A percentile compares a stretch with the other conserved stretches of the same genome.
Conservation (phyloP, 1,284 basidiomycete genomes). For the Albatrellus sp. region DNA sequence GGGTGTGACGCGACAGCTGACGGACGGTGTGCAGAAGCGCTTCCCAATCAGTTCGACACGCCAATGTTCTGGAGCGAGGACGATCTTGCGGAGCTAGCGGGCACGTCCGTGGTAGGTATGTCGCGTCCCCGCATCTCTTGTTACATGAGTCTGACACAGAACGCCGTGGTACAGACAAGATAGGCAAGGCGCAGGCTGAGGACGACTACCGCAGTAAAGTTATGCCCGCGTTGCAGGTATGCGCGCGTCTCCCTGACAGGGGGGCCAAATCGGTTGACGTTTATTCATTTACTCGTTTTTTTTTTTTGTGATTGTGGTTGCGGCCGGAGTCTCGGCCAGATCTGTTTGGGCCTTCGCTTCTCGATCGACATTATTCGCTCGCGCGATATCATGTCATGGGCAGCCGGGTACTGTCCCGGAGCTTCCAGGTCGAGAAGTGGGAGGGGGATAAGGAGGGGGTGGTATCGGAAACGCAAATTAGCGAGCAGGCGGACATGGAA, state of each 20-base stretch:
- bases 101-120: constrained; percentile 79
- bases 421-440: constrained; percentile 69
- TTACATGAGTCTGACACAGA: constrained; percentile 6
- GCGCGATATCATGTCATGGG: constrained; percentile 85
- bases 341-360: constrained; percentile 46
- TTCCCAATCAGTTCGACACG: constrained; percentile 74
- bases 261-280: constrained; percentile 2
- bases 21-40: constrained; percentile 26
- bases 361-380: constrained; percentile 51
- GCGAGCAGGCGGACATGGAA: constrained; percentile 30
- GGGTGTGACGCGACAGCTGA: background rate
- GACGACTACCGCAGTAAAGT: constrained; percentile 58
- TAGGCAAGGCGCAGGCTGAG: constrained; percentile 81
- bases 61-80: constrained; percentile 89
- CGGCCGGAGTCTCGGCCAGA: constrained; percentile 51
- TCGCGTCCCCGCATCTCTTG: constrained; percentile 14
- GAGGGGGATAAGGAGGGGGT: constrained; percentile 20
- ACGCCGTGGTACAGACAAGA: constrained; percentile 46
- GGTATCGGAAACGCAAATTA: constrained; percentile 16
- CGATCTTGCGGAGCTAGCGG: constrained; percentile 69
- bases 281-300: background rate
- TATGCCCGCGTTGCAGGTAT: constrained; percentile 53
- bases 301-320: background rate
- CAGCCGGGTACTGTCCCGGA: constrained; percentile 85
- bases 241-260: constrained; percentile 7